These are phyloP conservation scores for Lepidium didymum DNA, from an alignment of 345 rosid genomes.

Conservation along the genomic window DNA sequence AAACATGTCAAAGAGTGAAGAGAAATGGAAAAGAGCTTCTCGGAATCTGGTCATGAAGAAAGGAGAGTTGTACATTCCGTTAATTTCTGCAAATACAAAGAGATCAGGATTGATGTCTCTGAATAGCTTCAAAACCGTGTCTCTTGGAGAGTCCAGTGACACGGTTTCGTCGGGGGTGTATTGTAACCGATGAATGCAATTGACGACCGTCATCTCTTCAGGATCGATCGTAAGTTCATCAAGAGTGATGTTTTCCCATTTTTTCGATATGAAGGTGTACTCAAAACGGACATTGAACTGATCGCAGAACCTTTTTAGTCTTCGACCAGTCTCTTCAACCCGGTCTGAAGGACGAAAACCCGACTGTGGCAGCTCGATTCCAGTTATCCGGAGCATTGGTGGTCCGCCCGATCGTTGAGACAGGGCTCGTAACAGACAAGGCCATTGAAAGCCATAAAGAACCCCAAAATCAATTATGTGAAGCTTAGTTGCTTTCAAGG, in stretches of 20 bases:
- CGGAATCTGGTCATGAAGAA: constrained; percentile 65
- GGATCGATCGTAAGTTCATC: constrained; percentile 53
- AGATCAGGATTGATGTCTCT: constrained; percentile 53
- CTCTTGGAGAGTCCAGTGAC: constrained; percentile 49
- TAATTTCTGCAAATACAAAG: constrained; percentile 57
- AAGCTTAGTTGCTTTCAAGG: constrained; percentile 40
- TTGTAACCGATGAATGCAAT: constrained; percentile 44
- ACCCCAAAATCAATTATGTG: constrained; percentile 78
- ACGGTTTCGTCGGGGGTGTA: constrained; percentile 69
- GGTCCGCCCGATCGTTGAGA: constrained; percentile 49
- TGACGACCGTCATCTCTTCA: constrained; percentile 54
- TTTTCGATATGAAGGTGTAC: constrained; percentile 53
- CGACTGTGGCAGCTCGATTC: constrained; percentile 72
- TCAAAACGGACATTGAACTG: constrained; percentile 53
- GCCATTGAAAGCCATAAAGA: constrained; percentile 84
- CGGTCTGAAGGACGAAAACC: constrained; percentile 69
- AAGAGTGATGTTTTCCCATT: constrained; percentile 68
- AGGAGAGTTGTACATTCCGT: constrained; percentile 63
- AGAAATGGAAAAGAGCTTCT: constrained; percentile 67
- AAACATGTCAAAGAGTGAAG: constrained; percentile 60
- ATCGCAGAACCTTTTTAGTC: constrained; percentile 51
- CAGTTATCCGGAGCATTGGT: constrained; percentile 58
- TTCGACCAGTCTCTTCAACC: constrained; percentile 65
- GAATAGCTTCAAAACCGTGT: constrained; percentile 52
- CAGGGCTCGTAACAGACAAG: constrained; percentile 52